Conservation (phyloP, 495 filamentous ascomycete genomes). For the Neurospora cerealis region DNA sequence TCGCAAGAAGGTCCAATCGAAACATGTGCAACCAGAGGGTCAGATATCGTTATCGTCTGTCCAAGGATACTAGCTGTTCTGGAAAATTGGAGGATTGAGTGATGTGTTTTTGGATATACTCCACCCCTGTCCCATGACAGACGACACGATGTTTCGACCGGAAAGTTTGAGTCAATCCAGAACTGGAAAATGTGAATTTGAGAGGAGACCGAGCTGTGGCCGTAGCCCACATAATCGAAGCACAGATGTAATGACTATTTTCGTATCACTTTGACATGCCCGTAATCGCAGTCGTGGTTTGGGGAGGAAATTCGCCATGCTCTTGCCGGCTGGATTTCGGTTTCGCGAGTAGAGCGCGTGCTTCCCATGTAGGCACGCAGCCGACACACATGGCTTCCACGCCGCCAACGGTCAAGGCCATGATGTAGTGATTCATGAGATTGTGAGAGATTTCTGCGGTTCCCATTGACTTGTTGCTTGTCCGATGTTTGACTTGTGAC, state of each 20-base stretch:
- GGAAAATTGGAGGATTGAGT: background rate
- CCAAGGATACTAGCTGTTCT: background rate
- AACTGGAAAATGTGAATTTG: background rate
- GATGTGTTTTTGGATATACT: background rate
- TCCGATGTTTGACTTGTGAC: slow-evolving; percentile 13
- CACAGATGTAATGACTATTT: background rate
- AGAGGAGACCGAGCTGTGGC: background rate
- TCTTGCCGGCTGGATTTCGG: background rate
- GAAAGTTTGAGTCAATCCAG: background rate
- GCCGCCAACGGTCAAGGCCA: background rate
- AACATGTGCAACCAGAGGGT: background rate
- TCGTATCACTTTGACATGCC: background rate
- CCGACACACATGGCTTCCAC: background rate
- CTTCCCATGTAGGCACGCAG: background rate
- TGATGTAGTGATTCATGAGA: background rate
- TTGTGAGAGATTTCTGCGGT: background rate
- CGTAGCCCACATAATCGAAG: background rate
- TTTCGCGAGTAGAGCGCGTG: background rate
- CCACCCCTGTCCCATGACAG: background rate
- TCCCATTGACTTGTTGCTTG: background rate
- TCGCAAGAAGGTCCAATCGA: background rate
- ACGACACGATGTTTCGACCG: background rate
- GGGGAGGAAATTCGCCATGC: background rate
- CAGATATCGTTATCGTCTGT: background rate
- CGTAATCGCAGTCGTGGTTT: background rate